Base-by-base conservation (phyloP, 805 yeast species). In the Cyberlindnera maclurae region DNA sequence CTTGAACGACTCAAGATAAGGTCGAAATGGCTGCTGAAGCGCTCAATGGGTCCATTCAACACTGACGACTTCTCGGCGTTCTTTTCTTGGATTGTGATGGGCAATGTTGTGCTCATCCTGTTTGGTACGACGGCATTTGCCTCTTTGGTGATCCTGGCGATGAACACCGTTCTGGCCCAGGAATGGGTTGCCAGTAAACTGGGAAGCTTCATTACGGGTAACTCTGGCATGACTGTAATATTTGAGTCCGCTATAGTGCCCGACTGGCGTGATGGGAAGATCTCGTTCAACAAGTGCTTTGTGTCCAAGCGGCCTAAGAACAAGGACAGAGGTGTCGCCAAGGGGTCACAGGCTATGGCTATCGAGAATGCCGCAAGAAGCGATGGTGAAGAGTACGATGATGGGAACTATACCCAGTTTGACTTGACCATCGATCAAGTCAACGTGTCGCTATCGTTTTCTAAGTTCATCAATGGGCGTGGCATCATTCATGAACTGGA, bases 161-260 rank as follows among this genome's bases (percentile, higher is more conserved):
- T 83, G 57, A 88, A 89, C 38, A 64, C 70, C 3, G 68, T 65
- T 2, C 57, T 63, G 43, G 67, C 68, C 0, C 70, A 90, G 56
- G 96, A 90, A 52, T 73, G 79, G 38, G 80, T 90, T 22, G 97
- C 97, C 1, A 68, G 80, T 34, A 70, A 73, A 49, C 67, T 89
- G 24, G 97, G 97, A 9, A 84, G 84, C 52, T 63, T 84, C 41
- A 73, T 93, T 40, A 89, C 97, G 5, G 74, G 74, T 44, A 93
- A 88, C 54, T 78, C 94, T 2, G 83, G 86, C 9, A 62, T 89
- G 45, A 76, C 82, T 0, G 96, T 93, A 8, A 79, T 85, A 0
- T 93, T 93, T 54, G 97, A 90, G 57, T 81, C 77, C 57, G 98
- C 97, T 1, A 84, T 90, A 41, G 94, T 88, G 5, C 97, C 97